phyloP scores from a whole-genome alignment of 225 moss, liverwort and hornwort species.

The Sphagnum tenellum region DNA sequence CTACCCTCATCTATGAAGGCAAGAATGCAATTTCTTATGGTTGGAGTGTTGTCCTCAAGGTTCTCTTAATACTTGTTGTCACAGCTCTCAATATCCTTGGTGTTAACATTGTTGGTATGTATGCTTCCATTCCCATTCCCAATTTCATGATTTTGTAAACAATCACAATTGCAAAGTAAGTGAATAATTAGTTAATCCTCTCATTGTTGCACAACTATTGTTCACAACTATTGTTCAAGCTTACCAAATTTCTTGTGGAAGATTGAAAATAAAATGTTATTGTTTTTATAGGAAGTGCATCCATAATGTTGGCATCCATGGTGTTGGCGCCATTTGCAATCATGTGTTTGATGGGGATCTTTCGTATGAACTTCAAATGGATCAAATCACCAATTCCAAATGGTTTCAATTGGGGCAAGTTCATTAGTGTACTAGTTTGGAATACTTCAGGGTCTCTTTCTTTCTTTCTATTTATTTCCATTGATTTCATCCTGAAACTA shows the following conservation, averaged over 20 bases:
- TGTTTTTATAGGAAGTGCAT: conserved; percentile 35
- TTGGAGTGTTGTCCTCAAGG: conserved; percentile 40
- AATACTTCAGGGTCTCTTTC: conserved; percentile 59
- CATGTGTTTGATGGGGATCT: conserved; percentile 36
- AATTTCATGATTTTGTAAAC: too few relatives aligned
- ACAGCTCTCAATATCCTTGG: conserved; percentile 61
- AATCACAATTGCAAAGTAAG: too few relatives aligned
- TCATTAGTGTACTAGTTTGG: conserved; percentile 55
- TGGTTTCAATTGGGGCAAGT: conserved; percentile 35
- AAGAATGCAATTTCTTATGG: conserved; percentile 15
- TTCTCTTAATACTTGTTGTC: conserved; percentile 30
- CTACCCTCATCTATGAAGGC: conserved; percentile 12
- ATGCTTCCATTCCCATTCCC: too few relatives aligned
- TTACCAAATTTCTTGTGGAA: too few relatives aligned
- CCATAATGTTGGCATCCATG: conserved; percentile 29
- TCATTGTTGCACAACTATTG: too few relatives aligned
- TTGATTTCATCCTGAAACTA: too few relatives aligned
- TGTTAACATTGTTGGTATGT: conserved; percentile 58
- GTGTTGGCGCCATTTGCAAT: conserved; percentile 36
- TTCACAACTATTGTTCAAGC: too few relatives aligned
- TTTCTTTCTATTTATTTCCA: neutral
- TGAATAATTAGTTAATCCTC: too few relatives aligned
- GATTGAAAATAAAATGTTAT: too few relatives aligned
- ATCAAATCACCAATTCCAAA: conserved; percentile 6
- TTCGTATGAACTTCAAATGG: conserved; percentile 55